A percentile compares a stretch with the other conserved stretches of the same genome.
Evolutionary conservation across 345 rosid genomes (phyloP).

Genomic region (Dipteronia dyeriana): DNA sequence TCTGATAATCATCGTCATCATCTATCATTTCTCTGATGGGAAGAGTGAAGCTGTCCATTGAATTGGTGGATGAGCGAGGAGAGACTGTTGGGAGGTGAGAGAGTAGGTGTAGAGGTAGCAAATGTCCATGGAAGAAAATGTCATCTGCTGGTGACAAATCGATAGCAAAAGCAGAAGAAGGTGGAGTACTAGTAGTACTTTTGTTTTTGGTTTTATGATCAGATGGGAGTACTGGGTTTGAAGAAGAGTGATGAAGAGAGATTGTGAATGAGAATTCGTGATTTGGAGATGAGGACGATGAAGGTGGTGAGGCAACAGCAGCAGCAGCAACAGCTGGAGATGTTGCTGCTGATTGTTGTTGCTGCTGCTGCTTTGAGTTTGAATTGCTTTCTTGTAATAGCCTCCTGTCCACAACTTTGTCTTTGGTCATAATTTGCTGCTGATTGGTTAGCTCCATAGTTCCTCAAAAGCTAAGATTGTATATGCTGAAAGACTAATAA

Average conservation of each 20-base stretch:
- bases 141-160: slow-evolving; percentile 96
- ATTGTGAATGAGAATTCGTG: slow-evolving; percentile 96
- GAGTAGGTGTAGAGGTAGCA: slow-evolving; percentile 89
- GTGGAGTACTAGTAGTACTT: slow-evolving; percentile 5
- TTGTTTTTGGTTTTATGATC: slow-evolving; percentile 33
- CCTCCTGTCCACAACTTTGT: slow-evolving; percentile 35
- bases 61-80: slow-evolving; percentile 74
- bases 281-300: slow-evolving; percentile 81
- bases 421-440: slow-evolving; percentile 27
- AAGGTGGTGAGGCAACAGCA: slow-evolving; percentile 43
- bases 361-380: slow-evolving; percentile 10
- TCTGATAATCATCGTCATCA: slow-evolving; percentile 18
- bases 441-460: slow-evolving; percentile 50
- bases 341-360: slow-evolving; percentile 14
- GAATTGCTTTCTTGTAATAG: slow-evolving; percentile 39
- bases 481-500: slow-evolving; percentile 12
- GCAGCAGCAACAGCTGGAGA: slow-evolving; percentile 23
- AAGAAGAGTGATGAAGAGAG: slow-evolving; percentile 72
- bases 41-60: slow-evolving; percentile 64
- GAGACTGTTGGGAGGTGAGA: slow-evolving; percentile 73
- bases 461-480: slow-evolving; percentile 10
- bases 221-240: slow-evolving; percentile 30
- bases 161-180: slow-evolving; percentile 62
- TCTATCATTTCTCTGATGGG: slow-evolving; percentile 48
- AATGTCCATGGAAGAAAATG: slow-evolving; percentile 96